A percentile compares a stretch with the other conserved stretches of the same genome.
These are phyloP conservation scores for Spergularia bocconei DNA, from an alignment of 148 eudicot genomes.

Conservation along the genomic window DNA sequence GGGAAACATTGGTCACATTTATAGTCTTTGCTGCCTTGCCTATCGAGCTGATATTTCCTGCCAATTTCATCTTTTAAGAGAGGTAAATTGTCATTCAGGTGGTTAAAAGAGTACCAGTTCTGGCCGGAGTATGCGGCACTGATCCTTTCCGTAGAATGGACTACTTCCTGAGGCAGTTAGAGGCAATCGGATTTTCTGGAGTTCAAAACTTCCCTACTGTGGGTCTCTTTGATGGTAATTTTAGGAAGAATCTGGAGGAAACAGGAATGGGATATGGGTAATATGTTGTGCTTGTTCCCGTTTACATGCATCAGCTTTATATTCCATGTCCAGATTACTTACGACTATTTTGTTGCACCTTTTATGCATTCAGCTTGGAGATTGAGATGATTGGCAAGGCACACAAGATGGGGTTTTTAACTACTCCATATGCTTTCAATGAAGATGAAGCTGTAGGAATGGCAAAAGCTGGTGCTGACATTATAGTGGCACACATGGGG, in stretches of 20 bases:
- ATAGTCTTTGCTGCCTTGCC: neutral
- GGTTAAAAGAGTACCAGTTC: slow-evolving; percentile 84
- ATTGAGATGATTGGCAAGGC: slow-evolving; percentile 90
- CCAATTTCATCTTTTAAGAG: neutral
- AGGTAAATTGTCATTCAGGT: slow-evolving; percentile 43
- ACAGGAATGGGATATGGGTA: slow-evolving; percentile 99
- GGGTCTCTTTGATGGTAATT: slow-evolving; percentile 95
- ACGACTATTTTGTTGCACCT: neutral
- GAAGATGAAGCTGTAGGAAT: slow-evolving; percentile 78
- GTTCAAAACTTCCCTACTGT: slow-evolving; percentile 99
- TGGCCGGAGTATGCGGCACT: slow-evolving; percentile 95
- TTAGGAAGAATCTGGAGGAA: slow-evolving; percentile 95
- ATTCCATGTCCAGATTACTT: neutral
- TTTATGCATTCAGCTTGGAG: slow-evolving; percentile 56
- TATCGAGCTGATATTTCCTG: neutral
- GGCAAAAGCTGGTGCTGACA: slow-evolving; percentile 96
- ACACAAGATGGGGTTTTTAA: slow-evolving; percentile 80
- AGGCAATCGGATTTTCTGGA: slow-evolving; percentile 78
- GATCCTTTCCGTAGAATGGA: slow-evolving; percentile 96
- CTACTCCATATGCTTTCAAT: slow-evolving; percentile 95
- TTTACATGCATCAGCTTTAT: neutral
- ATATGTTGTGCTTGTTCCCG: neutral
- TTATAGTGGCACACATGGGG: slow-evolving; percentile 96
- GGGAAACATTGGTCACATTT: neutral
- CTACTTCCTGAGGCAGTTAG: slow-evolving; percentile 74